A percentile compares a stretch with the other conserved stretches of the same genome.
These are phyloP conservation scores for Cutaneotrichosporon mucoides DNA, from an alignment of 1,284 basidiomycete species.

Conservation along the genomic window DNA sequence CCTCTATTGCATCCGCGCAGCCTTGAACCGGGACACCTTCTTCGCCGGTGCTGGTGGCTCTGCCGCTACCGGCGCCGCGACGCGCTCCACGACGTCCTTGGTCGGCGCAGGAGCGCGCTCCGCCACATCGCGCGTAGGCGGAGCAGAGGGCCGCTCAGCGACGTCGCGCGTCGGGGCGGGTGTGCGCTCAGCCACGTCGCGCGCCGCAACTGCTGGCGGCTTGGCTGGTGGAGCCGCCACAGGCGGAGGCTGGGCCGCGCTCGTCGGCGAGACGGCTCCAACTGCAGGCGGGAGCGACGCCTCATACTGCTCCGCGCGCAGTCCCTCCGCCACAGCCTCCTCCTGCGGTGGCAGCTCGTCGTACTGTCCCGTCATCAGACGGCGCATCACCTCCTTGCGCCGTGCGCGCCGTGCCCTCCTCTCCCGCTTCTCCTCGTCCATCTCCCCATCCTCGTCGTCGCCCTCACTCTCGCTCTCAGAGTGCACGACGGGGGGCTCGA, in stretches of 20 bases:
- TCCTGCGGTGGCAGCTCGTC: slow-evolving; percentile 16
- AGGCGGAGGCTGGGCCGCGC: neutral
- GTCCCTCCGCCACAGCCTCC: neutral
- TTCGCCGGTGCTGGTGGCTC: slow-evolving; percentile 17
- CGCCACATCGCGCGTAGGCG: no score
- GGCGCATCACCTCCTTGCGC: slow-evolving; percentile 14
- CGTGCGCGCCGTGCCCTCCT: slow-evolving; percentile 11
- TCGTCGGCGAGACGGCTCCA: neutral
- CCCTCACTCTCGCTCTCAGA: slow-evolving; percentile 21
- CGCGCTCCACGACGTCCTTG: no score
- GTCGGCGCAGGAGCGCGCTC: no score
- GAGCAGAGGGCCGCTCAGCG: no score
- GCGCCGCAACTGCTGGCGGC: neutral
- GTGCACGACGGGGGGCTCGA: slow-evolving; percentile 30
- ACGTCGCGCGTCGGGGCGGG: no score
- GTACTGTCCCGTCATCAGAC: slow-evolving; percentile 13
- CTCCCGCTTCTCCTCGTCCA: slow-evolving; percentile 18
- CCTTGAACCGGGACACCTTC: slow-evolving; percentile 45
- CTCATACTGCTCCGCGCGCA: neutral
- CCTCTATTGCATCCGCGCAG: slow-evolving; percentile 22
- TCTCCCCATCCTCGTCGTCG: slow-evolving; percentile 18
- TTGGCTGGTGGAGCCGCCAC: neutral
- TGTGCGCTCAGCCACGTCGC: neutral
- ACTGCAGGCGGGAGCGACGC: slow-evolving; percentile 9
- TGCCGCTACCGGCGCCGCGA: neutral